Percentiles rank a stretch among this genome's conserved stretches.
Evolutionary conservation across 441 rosid species (phyloP).

Genomic region (Dalechampia spathulata): DNA sequence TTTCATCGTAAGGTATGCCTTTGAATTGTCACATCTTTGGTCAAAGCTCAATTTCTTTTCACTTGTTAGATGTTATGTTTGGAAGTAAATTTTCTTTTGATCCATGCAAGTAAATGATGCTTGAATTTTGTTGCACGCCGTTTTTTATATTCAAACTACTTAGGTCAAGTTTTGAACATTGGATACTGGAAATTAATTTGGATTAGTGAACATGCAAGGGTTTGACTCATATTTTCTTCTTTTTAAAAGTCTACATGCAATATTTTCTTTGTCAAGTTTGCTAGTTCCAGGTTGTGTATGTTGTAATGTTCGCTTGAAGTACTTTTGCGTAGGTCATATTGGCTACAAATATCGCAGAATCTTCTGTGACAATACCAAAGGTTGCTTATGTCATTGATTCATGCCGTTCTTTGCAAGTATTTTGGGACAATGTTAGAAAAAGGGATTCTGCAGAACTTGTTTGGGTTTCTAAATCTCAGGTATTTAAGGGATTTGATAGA

Average conservation of each 20-base stretch:
- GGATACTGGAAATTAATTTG: neutral
- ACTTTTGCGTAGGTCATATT: constrained; percentile 60
- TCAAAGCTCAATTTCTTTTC: constrained; percentile 9
- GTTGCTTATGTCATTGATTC: constrained; percentile 92
- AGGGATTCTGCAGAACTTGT: constrained; percentile 67
- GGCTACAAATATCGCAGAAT: constrained; percentile 96
- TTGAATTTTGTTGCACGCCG: neutral
- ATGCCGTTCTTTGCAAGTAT: constrained; percentile 87
- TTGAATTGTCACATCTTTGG: constrained; percentile 9
- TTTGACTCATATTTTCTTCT: neutral
- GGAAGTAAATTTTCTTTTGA: neutral
- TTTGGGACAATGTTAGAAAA: constrained; percentile 60
- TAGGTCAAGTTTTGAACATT: neutral
- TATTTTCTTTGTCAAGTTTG: neutral
- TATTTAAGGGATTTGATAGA: constrained; percentile 21
- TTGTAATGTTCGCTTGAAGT: constrained; percentile 8
- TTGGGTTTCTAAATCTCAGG: constrained; percentile 97
- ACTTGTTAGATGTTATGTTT: neutral
- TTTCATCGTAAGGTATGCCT: constrained; percentile 78
- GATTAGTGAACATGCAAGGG: constrained; percentile 1
- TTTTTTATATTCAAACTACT: neutral
- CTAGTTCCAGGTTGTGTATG: constrained; percentile 5
- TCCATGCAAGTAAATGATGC: neutral
- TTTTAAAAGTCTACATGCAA: neutral
- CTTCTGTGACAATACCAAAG: constrained; percentile 94